Evolutionary conservation across 176 grass and related monocot genomes (phyloP), one percentile per base, ranked within the genome.

Genomic region (Aegilops bicornis): DNA sequence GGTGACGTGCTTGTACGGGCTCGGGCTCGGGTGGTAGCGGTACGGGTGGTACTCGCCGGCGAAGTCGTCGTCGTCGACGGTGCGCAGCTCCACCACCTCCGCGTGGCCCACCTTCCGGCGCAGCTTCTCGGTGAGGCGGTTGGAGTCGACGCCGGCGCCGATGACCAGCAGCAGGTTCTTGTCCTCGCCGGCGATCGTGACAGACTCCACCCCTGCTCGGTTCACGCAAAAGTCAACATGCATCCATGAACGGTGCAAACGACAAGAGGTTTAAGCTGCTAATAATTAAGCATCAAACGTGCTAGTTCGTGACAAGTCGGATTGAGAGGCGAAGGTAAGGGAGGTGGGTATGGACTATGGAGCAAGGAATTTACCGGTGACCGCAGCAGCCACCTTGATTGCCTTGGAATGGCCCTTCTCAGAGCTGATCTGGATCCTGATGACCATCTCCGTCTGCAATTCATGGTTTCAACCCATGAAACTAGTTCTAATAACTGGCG

Each of bases 161-260:
- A 91, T 91, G 37, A 91, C 89, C 62, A 91, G 85, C 47, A 91
- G 69, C 81, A 91, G 81, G 85, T 69, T 87, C 85, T 24, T 91
- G 68, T 85, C 86, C 82, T 91, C 89, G 75, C 86, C 89, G 36
- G 82, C 39, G 27, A 91, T 68, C 36, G 86, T 85, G 22, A 88
- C 89, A 0, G 89, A 91, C 82, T 91, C 82, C 0, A 91, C 89
- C 1, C 89, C 85, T 90, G 27, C 7, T 6, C 82, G 3, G 27
- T 50, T 45, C 25, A n/a, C 13, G 6, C 61, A 78, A 3, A 47
- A 69, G 47, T 31, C 29, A 69, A 35, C 64, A 23, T 12, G 62
- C 39, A 45, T 15, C 25, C 29, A 69, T 56, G 16, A 11, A 56
- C 52, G 8, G 12, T 10, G 27, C 65, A 30, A 12, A 65, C 78